Conservation (phyloP, 768 basidiomycete species). For the Amylocystis lapponica region DNA sequence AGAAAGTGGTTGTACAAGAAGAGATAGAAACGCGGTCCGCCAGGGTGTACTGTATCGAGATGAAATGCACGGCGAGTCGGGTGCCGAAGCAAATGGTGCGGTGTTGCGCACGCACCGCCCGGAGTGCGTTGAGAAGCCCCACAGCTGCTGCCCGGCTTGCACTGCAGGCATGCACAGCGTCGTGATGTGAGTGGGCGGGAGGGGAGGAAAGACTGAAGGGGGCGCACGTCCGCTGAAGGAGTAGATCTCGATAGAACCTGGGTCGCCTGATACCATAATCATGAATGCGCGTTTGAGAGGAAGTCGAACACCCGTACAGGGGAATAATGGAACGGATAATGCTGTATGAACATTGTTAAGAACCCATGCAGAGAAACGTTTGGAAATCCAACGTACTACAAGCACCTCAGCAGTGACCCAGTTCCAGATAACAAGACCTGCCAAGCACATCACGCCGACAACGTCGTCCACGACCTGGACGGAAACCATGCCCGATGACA, state of each 20-base stretch:
- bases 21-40: conserved; percentile 18
- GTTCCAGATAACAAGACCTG: conserved; percentile 42
- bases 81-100: conserved; percentile 14
- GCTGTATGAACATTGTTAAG: no score
- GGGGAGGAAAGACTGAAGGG: not conserved
- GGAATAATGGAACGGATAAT: no score
- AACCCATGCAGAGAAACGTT: not conserved
- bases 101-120: conserved; percentile 20
- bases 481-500: conserved; percentile 18
- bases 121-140: conserved; percentile 19
- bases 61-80: conserved; percentile 21
- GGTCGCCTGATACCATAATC: conserved; percentile 28
- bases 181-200: conserved; percentile 11
- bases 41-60: conserved; percentile 22
- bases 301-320: conserved; percentile 40
- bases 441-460: conserved; percentile 41
- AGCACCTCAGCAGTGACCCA: conserved; percentile 41
- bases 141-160: conserved; percentile 6
- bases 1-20: conserved; percentile 31
- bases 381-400: conserved; percentile 31
- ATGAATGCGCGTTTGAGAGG: conserved; percentile 38
- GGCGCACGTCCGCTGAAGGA: conserved; percentile 22
- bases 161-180: conserved; percentile 21
- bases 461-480: conserved; percentile 52
- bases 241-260: conserved; percentile 40